Conservation (phyloP, 2,329 filamentous ascomycete species). For the Trichoderma lentiforme region DNA sequence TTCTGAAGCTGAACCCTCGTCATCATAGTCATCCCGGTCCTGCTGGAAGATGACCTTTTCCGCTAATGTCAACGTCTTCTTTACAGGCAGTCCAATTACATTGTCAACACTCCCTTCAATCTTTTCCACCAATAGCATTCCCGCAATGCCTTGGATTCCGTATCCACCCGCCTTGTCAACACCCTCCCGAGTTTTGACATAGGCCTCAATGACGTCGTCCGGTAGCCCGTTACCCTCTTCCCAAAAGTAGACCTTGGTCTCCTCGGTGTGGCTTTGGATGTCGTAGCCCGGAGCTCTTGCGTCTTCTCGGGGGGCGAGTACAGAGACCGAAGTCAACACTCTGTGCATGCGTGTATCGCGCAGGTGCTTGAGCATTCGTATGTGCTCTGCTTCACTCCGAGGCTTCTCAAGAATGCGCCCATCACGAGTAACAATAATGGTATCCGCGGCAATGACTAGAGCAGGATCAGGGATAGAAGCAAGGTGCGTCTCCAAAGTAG, state of each 20-base stretch:
- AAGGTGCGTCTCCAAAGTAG: conserved; percentile 42
- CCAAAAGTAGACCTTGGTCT: conserved; percentile 89
- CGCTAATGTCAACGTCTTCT: conserved; percentile 73
- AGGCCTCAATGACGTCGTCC: conserved; percentile 79
- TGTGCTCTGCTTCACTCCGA: conserved; percentile 72
- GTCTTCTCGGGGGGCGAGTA: conserved; percentile 78
- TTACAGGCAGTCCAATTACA: conserved; percentile 84
- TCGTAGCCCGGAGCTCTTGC: conserved; percentile 82
- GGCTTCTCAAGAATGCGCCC: conserved; percentile 91
- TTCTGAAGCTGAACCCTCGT: conserved; percentile 44
- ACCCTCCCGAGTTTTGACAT: conserved; percentile 82
- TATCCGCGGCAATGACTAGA: conserved; percentile 87
- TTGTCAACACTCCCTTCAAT: conserved; percentile 92
- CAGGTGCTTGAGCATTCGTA: conserved; percentile 77
- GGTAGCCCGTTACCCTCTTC: conserved; percentile 52
- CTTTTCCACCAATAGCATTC: conserved; percentile 80
- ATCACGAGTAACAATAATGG: conserved; percentile 72
- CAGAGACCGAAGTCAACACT: conserved; percentile 81
- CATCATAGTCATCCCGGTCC: conserved; percentile 57
- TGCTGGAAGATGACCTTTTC: conserved; percentile 83
- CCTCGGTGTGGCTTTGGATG: conserved; percentile 77
- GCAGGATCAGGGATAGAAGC: conserved; percentile 63
- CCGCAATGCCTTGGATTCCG: conserved; percentile 84
- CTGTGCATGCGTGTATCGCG: conserved; percentile 75
- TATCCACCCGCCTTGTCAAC: conserved; percentile 96